These are phyloP conservation scores for Tardiomyces digboiensis DNA, from an alignment of 1,139 yeast species.

Conservation along the genomic window DNA sequence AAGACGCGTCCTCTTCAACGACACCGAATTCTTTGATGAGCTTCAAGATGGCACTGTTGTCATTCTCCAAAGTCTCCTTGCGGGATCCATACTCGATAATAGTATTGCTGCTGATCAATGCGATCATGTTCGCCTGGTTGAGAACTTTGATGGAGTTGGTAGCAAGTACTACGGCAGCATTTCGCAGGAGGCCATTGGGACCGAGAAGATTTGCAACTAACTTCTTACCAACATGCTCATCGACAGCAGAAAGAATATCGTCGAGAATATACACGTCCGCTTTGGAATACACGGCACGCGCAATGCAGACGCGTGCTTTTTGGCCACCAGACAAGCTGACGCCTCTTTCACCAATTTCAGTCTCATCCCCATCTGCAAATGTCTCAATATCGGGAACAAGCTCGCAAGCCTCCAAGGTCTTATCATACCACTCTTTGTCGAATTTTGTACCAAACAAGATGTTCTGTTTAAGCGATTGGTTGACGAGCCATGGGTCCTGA, in stretches of 20 bases:
- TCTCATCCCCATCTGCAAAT: constrained; percentile 72
- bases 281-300: constrained; percentile 80
- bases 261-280: constrained; percentile 76
- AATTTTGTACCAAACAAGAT: constrained; percentile 69
- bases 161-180: constrained; percentile 67
- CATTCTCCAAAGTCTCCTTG: constrained; percentile 11
- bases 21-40: constrained; percentile 28
- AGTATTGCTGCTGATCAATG: constrained; percentile 47
- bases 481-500: constrained; percentile 78
- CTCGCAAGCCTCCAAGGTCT: constrained; percentile 70
- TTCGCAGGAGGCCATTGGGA: constrained; percentile 51
- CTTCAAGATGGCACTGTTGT: constrained; percentile 16
- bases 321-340: constrained; percentile 87
- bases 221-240: constrained; percentile 70
- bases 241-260: constrained; percentile 76
- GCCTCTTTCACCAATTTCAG: constrained; percentile 87
- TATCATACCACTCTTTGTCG: constrained; percentile 58
- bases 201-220: constrained; percentile 51
- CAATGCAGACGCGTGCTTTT: constrained; percentile 76
- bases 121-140: constrained; percentile 53
- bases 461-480: constrained; percentile 64
- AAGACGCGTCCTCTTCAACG: constrained; percentile 2
- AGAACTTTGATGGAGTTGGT: constrained; percentile 74
- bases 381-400: constrained; percentile 55
- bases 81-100: constrained; percentile 33